Base-by-base conservation (phyloP, 352 stramenopile genomes). In the Phytophthora colocasiae region DNA sequence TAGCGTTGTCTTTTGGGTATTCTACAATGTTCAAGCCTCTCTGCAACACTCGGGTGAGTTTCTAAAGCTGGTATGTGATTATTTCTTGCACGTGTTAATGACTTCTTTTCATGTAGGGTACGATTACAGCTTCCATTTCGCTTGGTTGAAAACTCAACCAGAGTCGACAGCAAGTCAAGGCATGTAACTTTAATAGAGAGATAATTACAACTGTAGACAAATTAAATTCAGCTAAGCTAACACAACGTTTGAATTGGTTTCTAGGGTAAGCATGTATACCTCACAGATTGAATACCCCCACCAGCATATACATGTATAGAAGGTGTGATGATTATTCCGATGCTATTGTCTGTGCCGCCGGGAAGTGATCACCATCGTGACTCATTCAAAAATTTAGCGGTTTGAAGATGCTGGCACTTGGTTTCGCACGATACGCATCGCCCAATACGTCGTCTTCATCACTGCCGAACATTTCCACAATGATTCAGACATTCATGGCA, bases 1-100 rank as follows among this genome's bases (percentile, higher is more conserved):
- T 26, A 71, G 63, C 17, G 41, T 85, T 14, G 22, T 74, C 6
- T 69, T 78, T 29, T 84, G 76, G 75, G 51, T 85, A 12, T 50
- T 71, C 7, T 76, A 77, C 47, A 71, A 70, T 27, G 50, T 75
- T 0, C 70, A 77, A 7, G n/a, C 39, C 2, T 40, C 49, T 2
- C 22, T 54, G 10, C 5, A 36, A 11, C 58, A 65, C 44, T 36
- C 27, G 19, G 56, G 45, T 63, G 17, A 40, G 17, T 12, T 43
- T 12, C 17, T 12, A 6, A 0, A 15, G 38, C 45, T 38, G 15
- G 38, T 12, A 27, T 15, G 0, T 31, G 6, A 8, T 32, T 1
- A 36, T 36, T 14, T 10, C 11, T 36, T 34, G 31, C 31, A 34
- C 31, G 8, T 46, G 31, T 3, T 9, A 26, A 44, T 48, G 12